Percentiles rank a stretch among this genome's conserved stretches.
phyloP scores from a whole-genome alignment of 1,284 basidiomycete species.

The Mycosarcoma mackinlayi region DNA sequence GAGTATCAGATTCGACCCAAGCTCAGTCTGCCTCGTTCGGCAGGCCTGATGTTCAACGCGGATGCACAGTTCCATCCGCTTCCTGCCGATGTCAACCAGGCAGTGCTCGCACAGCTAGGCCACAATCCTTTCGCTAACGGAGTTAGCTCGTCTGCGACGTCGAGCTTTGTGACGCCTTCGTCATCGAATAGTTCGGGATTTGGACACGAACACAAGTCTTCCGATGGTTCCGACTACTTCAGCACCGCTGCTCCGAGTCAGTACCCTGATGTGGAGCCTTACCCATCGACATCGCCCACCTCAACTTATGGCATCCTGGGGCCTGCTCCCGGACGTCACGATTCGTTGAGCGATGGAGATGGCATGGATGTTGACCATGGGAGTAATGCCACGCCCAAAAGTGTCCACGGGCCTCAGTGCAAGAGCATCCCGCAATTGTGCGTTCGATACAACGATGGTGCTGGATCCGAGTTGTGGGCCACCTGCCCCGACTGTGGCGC shows the following conservation, averaged over 20 bases:
- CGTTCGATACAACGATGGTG: conserved; percentile 50
- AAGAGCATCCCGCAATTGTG: conserved; percentile 59
- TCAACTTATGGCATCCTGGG: conserved; percentile 40
- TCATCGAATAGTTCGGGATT: conserved; percentile 24
- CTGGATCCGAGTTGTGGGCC: conserved; percentile 56
- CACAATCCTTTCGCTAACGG: conserved; percentile 22
- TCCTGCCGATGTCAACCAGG: conserved; percentile 46
- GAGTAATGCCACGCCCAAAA: conserved; percentile 7
- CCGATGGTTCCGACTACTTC: conserved; percentile 38
- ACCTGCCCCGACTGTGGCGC: conserved; percentile 54
- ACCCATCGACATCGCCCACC: conserved; percentile 27
- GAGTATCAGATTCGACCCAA: conserved; percentile 28
- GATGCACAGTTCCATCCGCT: conserved; percentile 54
- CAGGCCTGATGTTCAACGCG: conserved; percentile 30
- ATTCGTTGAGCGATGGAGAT: conserved; percentile 5
- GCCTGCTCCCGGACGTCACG: conserved; percentile 21
- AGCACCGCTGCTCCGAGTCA: conserved; percentile 8
- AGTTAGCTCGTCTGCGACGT: background rate
- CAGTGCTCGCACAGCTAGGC: conserved; percentile 49
- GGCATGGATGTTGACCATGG: conserved; percentile 43
- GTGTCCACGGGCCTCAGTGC: conserved; percentile 52
- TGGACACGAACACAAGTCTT: conserved; percentile 29
- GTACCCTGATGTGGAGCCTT: conserved; percentile 35
- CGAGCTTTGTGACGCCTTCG: conserved; percentile 21
- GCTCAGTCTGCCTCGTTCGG: conserved; percentile 33